Percentiles rank a stretch among this genome's conserved stretches.
These are phyloP conservation scores for Penicillium canariense DNA, from an alignment of 495 filamentous ascomycete species.

Conservation along the genomic window DNA sequence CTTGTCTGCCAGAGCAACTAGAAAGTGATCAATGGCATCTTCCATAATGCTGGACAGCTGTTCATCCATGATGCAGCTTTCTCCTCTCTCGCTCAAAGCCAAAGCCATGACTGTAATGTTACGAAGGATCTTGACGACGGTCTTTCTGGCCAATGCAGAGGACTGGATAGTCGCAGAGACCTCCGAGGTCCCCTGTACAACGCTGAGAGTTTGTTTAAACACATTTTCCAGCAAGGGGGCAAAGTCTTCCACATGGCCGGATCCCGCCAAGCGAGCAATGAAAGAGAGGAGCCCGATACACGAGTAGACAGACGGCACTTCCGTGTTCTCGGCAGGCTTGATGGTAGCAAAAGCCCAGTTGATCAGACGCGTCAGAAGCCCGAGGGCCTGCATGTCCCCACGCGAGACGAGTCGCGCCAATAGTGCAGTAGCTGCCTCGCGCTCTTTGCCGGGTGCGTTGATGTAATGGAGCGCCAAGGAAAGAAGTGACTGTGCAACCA, in stretches of 20 bases:
- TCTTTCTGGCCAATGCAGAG: conserved; percentile 75
- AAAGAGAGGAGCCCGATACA: conserved; percentile 74
- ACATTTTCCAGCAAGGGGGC: conserved; percentile 47
- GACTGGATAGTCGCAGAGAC: conserved; percentile 50
- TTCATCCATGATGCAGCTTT: conserved; percentile 35
- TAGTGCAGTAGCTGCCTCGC: conserved; percentile 79
- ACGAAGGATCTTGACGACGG: conserved; percentile 78
- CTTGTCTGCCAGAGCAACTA: conserved; percentile 69
- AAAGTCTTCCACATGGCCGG: conserved; percentile 54
- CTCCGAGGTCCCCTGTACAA: conserved; percentile 36
- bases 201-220: conserved; percentile 48
- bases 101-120: conserved; percentile 65
- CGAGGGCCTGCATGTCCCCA: conserved; percentile 79
- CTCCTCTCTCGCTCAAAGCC: conserved; percentile 40
- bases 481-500: conserved; percentile 67
- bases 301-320: conserved; percentile 52
- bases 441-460: conserved; percentile 74
- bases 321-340: conserved; percentile 30
- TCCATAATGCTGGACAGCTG: conserved; percentile 48
- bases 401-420: conserved; percentile 78
- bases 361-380: conserved; percentile 62
- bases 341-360: conserved; percentile 65
- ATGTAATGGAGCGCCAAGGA: conserved; percentile 70
- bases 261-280: conserved; percentile 66
- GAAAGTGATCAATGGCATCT: conserved; percentile 67